Base-by-base conservation (phyloP, 1,284 basidiomycete genomes). In the Ustilago trichophora region DNA sequence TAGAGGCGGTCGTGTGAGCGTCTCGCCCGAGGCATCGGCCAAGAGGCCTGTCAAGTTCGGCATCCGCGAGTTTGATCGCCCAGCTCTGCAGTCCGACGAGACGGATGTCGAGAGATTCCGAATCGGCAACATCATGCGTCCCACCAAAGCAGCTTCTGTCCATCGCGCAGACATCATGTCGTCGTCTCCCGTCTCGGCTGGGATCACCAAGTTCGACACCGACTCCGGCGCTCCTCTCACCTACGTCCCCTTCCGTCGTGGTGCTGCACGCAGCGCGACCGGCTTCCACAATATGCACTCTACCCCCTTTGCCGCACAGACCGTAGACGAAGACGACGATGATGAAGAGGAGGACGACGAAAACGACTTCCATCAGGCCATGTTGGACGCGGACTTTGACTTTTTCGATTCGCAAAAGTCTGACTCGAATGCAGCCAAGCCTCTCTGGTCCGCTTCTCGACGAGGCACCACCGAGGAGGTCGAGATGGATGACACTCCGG, bases 351-450 rank as follows among this genome's bases (percentile, higher is more conserved):
- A 64, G 4, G 68, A 72, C 31, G 76, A 78, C 25, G 76, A 78
- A 40, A 66, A 78, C 26, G 76, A 78, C 56, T 78, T 78, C 41
- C 76, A 78, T 47, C 62, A 69, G 37, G 72, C 72, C n/a, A 78
- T 78, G 76, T 67, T 78, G 19, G 66, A 75, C 31, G 72, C 70
- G 31, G 72, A 76, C 50, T 66, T 76, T 35, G 74, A 76, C 50
- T 55, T 68, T 22, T 70, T 75, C 41, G 59, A 53, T 41, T 60
- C 49, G 44, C 59, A 56, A 43, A 52, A 59, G 46, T 34, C 60
- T 9, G 66, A 69, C 21, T 18, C 31, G 10, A 44, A 36, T 11
- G 41, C 18, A 11, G 27, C 19, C 4, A 54, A 54, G 41, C 36
- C 41, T 6, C 25, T 57, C 11, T 65, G 65, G 46, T 36, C 59